Percentiles rank a stretch among this genome's conserved stretches.
Evolutionary conservation across 2,329 filamentous ascomycete genomes (phyloP).

Genomic region (Penicillium sp.): DNA sequence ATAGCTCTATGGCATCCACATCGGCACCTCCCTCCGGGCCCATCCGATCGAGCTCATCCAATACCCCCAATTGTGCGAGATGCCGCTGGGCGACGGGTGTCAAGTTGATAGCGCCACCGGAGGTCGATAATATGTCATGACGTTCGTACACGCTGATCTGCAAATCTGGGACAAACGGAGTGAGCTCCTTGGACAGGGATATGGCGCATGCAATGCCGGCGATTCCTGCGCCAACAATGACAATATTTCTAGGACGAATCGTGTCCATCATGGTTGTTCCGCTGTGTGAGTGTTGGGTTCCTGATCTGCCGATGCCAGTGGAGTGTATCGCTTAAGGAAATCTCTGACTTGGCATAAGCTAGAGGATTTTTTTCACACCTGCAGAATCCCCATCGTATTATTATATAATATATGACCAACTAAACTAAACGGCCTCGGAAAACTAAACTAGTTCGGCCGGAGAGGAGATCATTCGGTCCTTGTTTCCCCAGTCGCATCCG

Average conservation of each 20-base stretch:
- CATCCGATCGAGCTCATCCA: conserved; percentile 39
- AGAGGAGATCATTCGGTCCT: conserved; percentile 22
- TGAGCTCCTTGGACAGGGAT: conserved; percentile 34
- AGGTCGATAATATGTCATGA: conserved; percentile 43
- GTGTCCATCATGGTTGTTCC: conserved; percentile 10
- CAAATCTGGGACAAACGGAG: conserved; percentile 34
- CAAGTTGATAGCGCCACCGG: conserved; percentile 48
- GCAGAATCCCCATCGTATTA: neutral
- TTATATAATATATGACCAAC: neutral
- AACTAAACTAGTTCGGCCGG: conserved; percentile 18
- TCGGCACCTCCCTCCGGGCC: conserved; percentile 42
- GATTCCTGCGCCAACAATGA: conserved; percentile 39
- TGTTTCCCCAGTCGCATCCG: conserved; percentile 3
- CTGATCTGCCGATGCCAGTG: neutral
- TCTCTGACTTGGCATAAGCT: conserved; percentile 1
- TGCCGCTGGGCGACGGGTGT: conserved; percentile 48
- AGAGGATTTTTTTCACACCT: neutral
- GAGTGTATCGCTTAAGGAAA: neutral
- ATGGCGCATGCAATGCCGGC: conserved; percentile 37
- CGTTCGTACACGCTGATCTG: conserved; percentile 44
- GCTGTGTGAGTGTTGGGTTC: too few relatives aligned
- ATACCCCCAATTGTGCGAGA: conserved; percentile 44
- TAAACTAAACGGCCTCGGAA: neutral
- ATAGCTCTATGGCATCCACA: conserved; percentile 44
- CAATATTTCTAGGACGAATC: conserved; percentile 25